Conservation (phyloP, 495 filamentous ascomycete genomes). For the Staphylotrichum tortipilum region DNA sequence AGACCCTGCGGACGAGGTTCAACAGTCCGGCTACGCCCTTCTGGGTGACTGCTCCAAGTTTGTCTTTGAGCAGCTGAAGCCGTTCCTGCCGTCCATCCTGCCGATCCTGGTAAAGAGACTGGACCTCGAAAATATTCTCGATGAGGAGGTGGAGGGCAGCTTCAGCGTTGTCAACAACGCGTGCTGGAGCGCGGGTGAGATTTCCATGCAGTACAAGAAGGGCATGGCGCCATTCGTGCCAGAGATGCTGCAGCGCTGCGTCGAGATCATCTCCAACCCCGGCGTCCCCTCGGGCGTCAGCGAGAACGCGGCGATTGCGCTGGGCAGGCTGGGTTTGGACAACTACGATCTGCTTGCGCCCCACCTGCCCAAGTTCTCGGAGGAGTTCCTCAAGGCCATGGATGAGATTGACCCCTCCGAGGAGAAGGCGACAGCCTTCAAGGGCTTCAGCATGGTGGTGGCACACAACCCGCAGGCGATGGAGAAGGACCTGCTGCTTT, state of each 20-base stretch:
- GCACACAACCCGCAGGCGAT: slow-evolving; percentile 84
- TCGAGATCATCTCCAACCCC: slow-evolving; percentile 69
- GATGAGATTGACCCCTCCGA: slow-evolving; percentile 78
- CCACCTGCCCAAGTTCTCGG: slow-evolving; percentile 70
- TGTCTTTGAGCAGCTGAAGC: slow-evolving; percentile 75
- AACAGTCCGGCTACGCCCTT: slow-evolving; percentile 91
- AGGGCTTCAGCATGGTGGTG: slow-evolving; percentile 79
- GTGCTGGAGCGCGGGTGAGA: slow-evolving; percentile 95
- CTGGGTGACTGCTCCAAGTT: slow-evolving; percentile 96
- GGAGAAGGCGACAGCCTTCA: slow-evolving; percentile 89
- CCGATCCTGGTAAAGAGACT: slow-evolving; percentile 78
- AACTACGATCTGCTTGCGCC: slow-evolving; percentile 69
- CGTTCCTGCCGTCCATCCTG: slow-evolving; percentile 61
- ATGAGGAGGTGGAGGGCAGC: slow-evolving; percentile 65
- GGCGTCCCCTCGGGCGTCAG: slow-evolving; percentile 84
- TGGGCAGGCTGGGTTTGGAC: slow-evolving; percentile 82
- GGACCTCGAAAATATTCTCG: slow-evolving; percentile 65
- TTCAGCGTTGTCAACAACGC: slow-evolving; percentile 97
- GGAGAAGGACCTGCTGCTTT: slow-evolving; percentile 72
- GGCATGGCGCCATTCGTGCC: slow-evolving; percentile 70
- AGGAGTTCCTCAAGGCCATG: slow-evolving; percentile 73
- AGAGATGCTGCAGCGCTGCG: slow-evolving; percentile 62
- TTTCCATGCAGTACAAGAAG: slow-evolving; percentile 68
- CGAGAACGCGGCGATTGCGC: slow-evolving; percentile 89
- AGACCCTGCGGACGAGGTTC: slow-evolving; percentile 82